phyloP scores from a whole-genome alignment of 192 early-diverging fungal genomes.

The Coemansia sp. region DNA sequence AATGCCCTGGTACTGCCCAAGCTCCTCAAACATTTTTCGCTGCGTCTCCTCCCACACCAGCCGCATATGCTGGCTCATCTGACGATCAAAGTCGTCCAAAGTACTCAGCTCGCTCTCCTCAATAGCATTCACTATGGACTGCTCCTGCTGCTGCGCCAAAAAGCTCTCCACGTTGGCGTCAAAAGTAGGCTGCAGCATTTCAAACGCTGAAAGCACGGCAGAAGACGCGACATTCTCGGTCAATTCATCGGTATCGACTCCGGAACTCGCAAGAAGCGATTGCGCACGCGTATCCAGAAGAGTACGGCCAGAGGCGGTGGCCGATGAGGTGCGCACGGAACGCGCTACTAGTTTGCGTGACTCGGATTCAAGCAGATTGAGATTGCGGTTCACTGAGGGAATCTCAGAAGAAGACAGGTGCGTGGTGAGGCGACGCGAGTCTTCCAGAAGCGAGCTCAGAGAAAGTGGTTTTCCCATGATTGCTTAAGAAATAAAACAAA shows the following conservation, averaged over 20 bases:
- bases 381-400: constrained; percentile 78
- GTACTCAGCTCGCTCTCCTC: constrained; percentile 68
- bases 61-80: constrained; percentile 60
- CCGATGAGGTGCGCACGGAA: constrained; percentile 27
- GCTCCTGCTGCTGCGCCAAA: constrained; percentile 73
- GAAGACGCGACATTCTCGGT: constrained; percentile 63
- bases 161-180: constrained; percentile 87
- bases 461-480: constrained; percentile 22
- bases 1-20: constrained; percentile 65
- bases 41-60: constrained; percentile 76
- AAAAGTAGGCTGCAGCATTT: constrained; percentile 68
- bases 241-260: constrained; percentile 76
- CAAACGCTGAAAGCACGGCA: constrained; percentile 72
- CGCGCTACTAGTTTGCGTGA: constrained; percentile 71
- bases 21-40: constrained; percentile 77
- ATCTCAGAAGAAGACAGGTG: constrained; percentile 70
- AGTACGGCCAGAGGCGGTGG: constrained; percentile 10
- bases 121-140: constrained; percentile 74
- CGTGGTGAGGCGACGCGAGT: constrained; percentile 73
- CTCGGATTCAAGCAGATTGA: constrained; percentile 87
- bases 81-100: constrained; percentile 65
- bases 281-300: constrained; percentile 55
- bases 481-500: too few relatives aligned
- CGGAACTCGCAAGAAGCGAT: constrained; percentile 75
- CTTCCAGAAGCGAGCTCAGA: constrained; percentile 64